These are phyloP conservation scores for Tetrahymena borealis DNA, from an alignment of 73 alveolate genomes.

Conservation along the genomic window DNA sequence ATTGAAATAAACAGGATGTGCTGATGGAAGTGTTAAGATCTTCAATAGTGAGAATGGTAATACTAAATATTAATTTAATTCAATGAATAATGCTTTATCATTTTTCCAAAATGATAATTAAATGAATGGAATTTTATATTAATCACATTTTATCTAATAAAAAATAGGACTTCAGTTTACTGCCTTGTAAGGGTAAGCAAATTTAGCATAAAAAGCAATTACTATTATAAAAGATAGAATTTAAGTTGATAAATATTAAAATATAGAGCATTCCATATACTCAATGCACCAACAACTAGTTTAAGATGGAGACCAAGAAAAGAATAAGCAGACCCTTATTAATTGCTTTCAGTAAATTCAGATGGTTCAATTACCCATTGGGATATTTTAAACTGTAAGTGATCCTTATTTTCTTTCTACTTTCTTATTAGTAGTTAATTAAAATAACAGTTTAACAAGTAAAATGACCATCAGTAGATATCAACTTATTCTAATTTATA, in stretches of 20 bases:
- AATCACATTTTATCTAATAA: neutral
- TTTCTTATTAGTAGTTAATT: too few species aligned
- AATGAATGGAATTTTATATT: neutral
- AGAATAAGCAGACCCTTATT: constrained; percentile 58
- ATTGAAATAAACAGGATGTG: constrained; percentile 24
- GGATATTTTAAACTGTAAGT: constrained; percentile 89
- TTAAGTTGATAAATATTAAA: neutral
- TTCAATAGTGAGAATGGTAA: constrained; percentile 40
- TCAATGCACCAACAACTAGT: constrained; percentile 59
- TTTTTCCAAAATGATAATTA: too few species aligned
- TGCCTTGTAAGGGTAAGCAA: neutral
- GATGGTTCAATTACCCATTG: constrained; percentile 91
- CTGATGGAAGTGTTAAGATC: constrained; percentile 61
- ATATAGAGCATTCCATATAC: neutral
- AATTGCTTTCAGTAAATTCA: constrained; percentile 78
- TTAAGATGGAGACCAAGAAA: constrained; percentile 76
- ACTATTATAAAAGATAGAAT: too few species aligned
- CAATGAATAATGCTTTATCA: neutral
- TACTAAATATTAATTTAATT: neutral
- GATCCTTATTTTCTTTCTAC: too few species aligned
- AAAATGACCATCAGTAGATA: neutral
- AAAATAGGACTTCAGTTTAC: neutral
- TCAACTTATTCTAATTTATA: neutral
- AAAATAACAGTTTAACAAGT: neutral
- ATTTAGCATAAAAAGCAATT: neutral